Conservation (phyloP, 2,329 filamentous ascomycete species). For the Diaporthe citriasiana region DNA sequence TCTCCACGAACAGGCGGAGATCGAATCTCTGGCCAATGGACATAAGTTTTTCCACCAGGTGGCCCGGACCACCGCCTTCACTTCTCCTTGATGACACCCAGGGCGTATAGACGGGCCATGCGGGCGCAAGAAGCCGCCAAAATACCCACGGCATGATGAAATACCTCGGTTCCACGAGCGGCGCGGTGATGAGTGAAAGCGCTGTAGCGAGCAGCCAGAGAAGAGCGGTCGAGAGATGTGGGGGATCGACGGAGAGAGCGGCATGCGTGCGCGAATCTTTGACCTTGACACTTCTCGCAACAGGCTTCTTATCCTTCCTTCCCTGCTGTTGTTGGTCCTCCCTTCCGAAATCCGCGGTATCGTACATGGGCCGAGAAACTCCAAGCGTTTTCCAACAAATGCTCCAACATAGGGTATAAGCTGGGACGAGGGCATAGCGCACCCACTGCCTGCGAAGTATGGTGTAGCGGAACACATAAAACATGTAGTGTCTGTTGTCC, state of each 20-base stretch:
- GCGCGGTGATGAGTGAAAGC: constrained; percentile 87
- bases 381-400: constrained; percentile 75
- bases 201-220: constrained; percentile 77
- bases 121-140: constrained; percentile 85
- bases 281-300: constrained; percentile 36
- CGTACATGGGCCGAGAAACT: constrained; percentile 50
- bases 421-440: constrained; percentile 76
- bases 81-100: constrained; percentile 2
- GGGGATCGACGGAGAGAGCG: constrained; percentile 45
- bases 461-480: constrained; percentile 92
- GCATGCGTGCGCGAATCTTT: constrained; percentile 42
- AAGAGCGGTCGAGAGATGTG: constrained; percentile 65
- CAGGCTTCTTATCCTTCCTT: neutral
- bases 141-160: constrained; percentile 96
- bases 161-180: constrained; percentile 94
- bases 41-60: constrained; percentile 29
- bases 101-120: constrained; percentile 51
- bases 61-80: constrained; percentile 34
- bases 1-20: constrained; percentile 71
- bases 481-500: constrained; percentile 97
- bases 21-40: constrained; percentile 52
- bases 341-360: neutral
- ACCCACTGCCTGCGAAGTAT: constrained; percentile 75
- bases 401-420: constrained; percentile 81
- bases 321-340: neutral